Base-by-base conservation (phyloP, 225 moss, liverwort and hornwort genomes). In the Pleurozium schreberi region DNA sequence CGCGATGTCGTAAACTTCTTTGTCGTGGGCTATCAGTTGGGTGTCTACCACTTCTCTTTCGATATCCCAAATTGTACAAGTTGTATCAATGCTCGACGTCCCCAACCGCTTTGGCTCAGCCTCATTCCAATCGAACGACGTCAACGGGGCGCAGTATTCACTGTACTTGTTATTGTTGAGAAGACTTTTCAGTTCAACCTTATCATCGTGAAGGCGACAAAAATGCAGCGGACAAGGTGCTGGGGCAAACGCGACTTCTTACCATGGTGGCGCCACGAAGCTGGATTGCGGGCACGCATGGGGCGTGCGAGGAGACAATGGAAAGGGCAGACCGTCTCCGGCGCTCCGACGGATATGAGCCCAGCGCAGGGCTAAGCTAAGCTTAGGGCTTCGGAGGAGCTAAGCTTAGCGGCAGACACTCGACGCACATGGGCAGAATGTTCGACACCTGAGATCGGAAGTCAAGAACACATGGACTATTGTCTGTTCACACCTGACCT, bases 41-140 rank as follows among this genome's bases (percentile, higher is more conserved):
- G 96, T 95, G 80, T 97, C 97, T 81, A 96, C 97, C 57, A 95
- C 92, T 88, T 95, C 96, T 88, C 94, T 96, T 92, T 97, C 97
- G 42, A 97, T 96, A 84, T 97, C 97, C 97, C 97, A 97, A 67
- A 97, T 97, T 38, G 97, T 97, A 89, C 97, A 97, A 33, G 97
- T 97, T 49, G 97, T 97, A 80, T 97, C 97, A 67, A 97, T 97
- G 82, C 97, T 97, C 65, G 95, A 96, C 27, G 97, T 97, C 77
- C 97, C 97, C 87, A 97, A 80, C 74, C 97, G 94, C 91, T 93
- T 95, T 33, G 95, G 94, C 87, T 97, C 97, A 53, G 91, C 93
- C 84, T 97, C 97, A 42, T 96, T 97, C 97, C 97, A 97, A 91
- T 97, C 97, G 61, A 97, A 97, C 53, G 97, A 97, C n/a, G 97